Evolutionary conservation across 2,329 filamentous ascomycete species (phyloP).

Genomic region (Pseudogymnoascus sp.): DNA sequence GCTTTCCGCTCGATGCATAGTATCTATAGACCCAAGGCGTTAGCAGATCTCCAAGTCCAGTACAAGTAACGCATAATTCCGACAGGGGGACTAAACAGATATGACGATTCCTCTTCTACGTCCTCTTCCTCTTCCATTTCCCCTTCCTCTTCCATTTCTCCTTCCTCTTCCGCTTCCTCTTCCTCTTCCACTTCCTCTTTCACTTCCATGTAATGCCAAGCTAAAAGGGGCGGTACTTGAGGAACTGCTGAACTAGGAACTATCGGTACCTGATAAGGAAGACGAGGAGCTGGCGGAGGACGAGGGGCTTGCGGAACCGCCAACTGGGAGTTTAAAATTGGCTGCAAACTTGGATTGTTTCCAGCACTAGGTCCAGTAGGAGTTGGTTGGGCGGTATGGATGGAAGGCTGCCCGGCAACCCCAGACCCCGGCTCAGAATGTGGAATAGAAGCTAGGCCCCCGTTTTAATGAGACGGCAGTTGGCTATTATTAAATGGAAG

Average conservation of each 20-base stretch:
- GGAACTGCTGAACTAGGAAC: neutral
- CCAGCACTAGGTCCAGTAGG: neutral
- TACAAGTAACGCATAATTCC: neutral
- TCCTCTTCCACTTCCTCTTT: neutral
- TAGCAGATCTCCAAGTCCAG: constrained; percentile 12
- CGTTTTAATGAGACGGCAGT: neutral
- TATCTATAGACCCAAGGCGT: constrained; percentile 20
- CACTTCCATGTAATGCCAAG: neutral
- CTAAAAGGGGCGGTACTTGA: neutral
- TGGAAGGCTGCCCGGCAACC: neutral
- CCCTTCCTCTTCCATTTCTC: too few species aligned
- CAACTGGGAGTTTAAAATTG: neutral
- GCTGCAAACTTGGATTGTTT: neutral
- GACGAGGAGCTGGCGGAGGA: neutral
- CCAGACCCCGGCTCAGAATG: neutral
- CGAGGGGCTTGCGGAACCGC: neutral
- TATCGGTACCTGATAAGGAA: neutral
- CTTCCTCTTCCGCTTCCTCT: too few species aligned
- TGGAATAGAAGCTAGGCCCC: neutral
- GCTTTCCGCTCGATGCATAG: constrained; percentile 21
- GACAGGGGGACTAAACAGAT: constrained; percentile 11
- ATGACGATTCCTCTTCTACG: neutral
- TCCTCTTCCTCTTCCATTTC: too few species aligned
- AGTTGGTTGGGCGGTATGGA: neutral
- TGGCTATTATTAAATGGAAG: neutral